Evolutionary conservation across 2,329 filamentous ascomycete genomes (phyloP).

Genomic region (Neofusicoccum parvum): DNA sequence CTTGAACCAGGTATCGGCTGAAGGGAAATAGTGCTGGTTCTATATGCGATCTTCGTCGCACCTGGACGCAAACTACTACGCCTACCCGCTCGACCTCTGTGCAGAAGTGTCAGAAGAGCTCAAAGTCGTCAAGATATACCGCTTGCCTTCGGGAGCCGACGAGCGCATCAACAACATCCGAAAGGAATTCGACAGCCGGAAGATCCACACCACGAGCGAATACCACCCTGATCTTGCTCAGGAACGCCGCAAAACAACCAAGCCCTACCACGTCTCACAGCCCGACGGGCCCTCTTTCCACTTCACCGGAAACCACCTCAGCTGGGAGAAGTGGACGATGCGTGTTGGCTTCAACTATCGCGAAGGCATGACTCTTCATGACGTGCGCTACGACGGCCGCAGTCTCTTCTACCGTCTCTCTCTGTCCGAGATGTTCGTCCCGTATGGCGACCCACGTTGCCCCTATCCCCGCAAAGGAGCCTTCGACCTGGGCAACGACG

Average conservation of each 20-base stretch:
- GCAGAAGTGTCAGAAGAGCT: constrained; percentile 56
- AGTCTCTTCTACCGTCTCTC: constrained; percentile 47
- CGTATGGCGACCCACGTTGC: constrained; percentile 45
- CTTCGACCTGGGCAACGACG: constrained; percentile 49
- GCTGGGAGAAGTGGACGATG: constrained; percentile 50
- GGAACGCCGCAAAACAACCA: constrained; percentile 19
- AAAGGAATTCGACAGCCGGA: constrained; percentile 45
- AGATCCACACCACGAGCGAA: constrained; percentile 42
- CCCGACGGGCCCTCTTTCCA: constrained; percentile 32
- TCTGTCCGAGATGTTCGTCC: constrained; percentile 49
- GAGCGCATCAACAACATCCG: constrained; percentile 42
- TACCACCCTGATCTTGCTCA: constrained; percentile 29
- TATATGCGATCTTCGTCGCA: constrained; percentile 43
- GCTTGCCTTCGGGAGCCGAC: constrained; percentile 47
- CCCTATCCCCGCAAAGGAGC: constrained; percentile 48
- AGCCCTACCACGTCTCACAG: constrained; percentile 29
- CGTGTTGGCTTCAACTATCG: constrained; percentile 50
- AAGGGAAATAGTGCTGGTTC: constrained; percentile 38
- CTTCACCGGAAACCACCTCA: constrained; percentile 26
- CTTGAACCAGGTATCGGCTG: not conserved
- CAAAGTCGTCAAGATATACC: constrained; percentile 54
- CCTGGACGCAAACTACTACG: constrained; percentile 59
- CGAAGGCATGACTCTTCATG: constrained; percentile 46
- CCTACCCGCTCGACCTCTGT: constrained; percentile 58
- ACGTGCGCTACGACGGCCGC: constrained; percentile 44